Percentiles rank a stretch among this genome's conserved stretches.
These are phyloP conservation scores for Saprolegnia diclina DNA, from an alignment of 352 stramenopile species.

Conservation along the genomic window DNA sequence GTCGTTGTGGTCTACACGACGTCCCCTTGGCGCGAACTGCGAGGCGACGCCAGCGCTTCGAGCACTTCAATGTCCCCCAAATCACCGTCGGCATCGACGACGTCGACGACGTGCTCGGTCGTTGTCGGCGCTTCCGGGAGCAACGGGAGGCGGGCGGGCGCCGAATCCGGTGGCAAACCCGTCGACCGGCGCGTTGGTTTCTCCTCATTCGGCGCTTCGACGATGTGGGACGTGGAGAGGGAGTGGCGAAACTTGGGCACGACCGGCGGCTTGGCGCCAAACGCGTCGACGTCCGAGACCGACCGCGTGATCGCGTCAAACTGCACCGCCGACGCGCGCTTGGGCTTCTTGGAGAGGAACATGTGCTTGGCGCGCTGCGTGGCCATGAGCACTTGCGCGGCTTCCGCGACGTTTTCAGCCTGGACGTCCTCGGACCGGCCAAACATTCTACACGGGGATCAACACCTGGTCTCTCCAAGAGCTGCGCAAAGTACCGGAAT, in stretches of 20 bases:
- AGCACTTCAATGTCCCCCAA: background rate
- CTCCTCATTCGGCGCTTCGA: background rate
- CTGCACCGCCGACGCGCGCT: background rate
- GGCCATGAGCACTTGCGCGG: conserved; percentile 40
- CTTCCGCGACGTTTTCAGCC: conserved; percentile 45
- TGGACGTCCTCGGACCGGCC: conserved; percentile 62
- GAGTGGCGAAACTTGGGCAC: background rate
- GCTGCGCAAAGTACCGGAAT: background rate
- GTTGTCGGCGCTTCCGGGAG: background rate
- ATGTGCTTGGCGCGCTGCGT: conserved; percentile 51
- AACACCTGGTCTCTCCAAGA: too few species aligned
- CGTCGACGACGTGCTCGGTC: background rate
- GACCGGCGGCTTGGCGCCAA: background rate
- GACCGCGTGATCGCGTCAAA: background rate
- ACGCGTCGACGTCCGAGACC: background rate
- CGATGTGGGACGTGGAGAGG: background rate
- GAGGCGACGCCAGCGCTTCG: background rate
- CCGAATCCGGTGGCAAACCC: background rate
- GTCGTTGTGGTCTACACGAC: background rate
- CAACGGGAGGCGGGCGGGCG: background rate
- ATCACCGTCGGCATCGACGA: background rate
- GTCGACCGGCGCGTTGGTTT: background rate
- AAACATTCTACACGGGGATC: conserved; percentile 37
- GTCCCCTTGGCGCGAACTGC: background rate
- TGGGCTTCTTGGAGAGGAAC: conserved; percentile 32